Evolutionary conservation across 1,139 yeast species (phyloP).

Genomic region (Geotrichum citri-aurantii): DNA sequence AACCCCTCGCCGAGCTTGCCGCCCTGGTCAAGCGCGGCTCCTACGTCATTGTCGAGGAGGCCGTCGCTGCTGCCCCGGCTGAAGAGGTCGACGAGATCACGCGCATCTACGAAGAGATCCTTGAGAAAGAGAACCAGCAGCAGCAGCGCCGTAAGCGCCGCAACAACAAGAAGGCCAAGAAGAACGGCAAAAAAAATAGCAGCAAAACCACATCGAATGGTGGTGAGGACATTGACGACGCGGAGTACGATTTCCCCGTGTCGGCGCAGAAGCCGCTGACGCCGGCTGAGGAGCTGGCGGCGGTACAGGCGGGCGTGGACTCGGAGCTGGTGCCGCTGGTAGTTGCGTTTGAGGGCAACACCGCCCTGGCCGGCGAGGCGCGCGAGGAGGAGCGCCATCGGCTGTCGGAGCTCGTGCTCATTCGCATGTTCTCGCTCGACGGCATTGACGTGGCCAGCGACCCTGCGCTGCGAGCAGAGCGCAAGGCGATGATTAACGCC

Average conservation of each 20-base stretch:
- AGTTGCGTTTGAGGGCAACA: slow-evolving; percentile 26
- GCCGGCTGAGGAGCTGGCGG: slow-evolving; percentile 32
- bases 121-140: slow-evolving; percentile 14
- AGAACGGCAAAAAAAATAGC: slow-evolving; percentile 15
- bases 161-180: slow-evolving; percentile 14
- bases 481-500: slow-evolving; percentile 37
- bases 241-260: slow-evolving; percentile 15
- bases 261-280: slow-evolving; percentile 23
- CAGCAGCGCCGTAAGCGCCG: slow-evolving; percentile 19
- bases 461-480: slow-evolving; percentile 33
- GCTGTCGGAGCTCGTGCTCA: slow-evolving; percentile 37
- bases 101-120: neutral
- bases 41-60: slow-evolving; percentile 39
- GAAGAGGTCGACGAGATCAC: slow-evolving; percentile 5
- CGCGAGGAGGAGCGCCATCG: slow-evolving; percentile 35
- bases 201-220: slow-evolving; percentile 10
- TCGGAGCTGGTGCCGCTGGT: slow-evolving; percentile 33
- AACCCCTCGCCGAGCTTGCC: neutral
- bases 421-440: slow-evolving; percentile 37
- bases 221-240: slow-evolving; percentile 2
- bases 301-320: slow-evolving; percentile 27
- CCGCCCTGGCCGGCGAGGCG: slow-evolving; percentile 24
- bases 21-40: neutral
- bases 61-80: slow-evolving; percentile 8
- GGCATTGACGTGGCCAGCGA: slow-evolving; percentile 37